These are phyloP conservation scores for Neonothopanus nambi DNA, from an alignment of 1,284 basidiomycete genomes.

Conservation along the genomic window DNA sequence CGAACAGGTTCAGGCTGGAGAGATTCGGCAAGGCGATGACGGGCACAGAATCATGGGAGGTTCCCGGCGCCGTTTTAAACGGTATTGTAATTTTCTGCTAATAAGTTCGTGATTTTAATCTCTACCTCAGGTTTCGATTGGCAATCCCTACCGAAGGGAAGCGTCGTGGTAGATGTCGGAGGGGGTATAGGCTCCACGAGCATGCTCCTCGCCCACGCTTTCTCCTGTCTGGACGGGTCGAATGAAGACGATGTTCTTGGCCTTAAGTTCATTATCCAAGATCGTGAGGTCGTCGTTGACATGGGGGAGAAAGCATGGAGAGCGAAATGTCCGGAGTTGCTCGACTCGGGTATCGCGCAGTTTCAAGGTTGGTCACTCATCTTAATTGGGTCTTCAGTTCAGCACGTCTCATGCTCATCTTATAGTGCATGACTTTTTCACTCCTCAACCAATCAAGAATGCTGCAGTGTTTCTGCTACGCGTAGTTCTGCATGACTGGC, in stretches of 20 bases:
- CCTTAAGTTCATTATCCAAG: constrained; percentile 68
- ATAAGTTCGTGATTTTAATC: not conserved
- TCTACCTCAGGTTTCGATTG: constrained; percentile 58
- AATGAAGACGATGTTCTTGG: constrained; percentile 28
- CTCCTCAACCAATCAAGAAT: constrained; percentile 52
- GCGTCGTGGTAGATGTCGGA: constrained; percentile 71
- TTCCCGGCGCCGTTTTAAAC: constrained; percentile 52
- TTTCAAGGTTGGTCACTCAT: constrained; percentile 50
- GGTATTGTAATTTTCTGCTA: constrained; percentile 38
- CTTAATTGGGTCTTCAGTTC: not conserved
- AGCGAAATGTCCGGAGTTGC: constrained; percentile 57
- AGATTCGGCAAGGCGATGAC: constrained; percentile 74
- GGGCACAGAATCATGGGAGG: constrained; percentile 66
- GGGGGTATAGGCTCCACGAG: constrained; percentile 75
- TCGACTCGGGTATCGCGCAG: constrained; percentile 53
- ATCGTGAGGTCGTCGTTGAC: constrained; percentile 60
- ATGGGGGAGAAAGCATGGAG: constrained; percentile 68
- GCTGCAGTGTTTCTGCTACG: constrained; percentile 69
- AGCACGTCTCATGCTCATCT: not conserved
- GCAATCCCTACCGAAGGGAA: constrained; percentile 52
- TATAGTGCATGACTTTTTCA: constrained; percentile 71
- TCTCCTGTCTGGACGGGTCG: constrained; percentile 26
- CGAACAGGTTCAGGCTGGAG: constrained; percentile 48
- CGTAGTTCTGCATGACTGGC: constrained; percentile 76
- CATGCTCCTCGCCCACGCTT: constrained; percentile 62